These are phyloP conservation scores for Coniochaeta prunicola DNA, from an alignment of 2,329 filamentous ascomycete genomes.

Conservation along the genomic window DNA sequence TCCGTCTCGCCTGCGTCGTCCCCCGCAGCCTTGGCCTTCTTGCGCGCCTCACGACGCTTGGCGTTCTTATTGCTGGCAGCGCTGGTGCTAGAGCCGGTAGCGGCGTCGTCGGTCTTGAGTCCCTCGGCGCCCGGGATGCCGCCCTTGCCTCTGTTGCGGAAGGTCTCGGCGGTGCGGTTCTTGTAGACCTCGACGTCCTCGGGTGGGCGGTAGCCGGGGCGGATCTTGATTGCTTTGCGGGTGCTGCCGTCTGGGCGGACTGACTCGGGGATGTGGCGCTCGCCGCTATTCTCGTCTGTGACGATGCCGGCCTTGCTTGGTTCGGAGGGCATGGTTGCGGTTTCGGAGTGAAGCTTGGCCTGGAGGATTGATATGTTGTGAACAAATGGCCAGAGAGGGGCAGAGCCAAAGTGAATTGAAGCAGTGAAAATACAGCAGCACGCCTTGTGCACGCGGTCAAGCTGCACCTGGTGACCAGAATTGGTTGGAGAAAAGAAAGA, in stretches of 20 bases:
- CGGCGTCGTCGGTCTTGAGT: constrained; percentile 37
- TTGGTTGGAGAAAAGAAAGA: neutral
- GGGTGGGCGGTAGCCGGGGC: constrained; percentile 86
- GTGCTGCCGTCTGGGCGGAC: constrained; percentile 80
- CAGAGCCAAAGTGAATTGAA: neutral
- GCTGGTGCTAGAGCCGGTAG: constrained; percentile 24
- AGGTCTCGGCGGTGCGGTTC: constrained; percentile 80
- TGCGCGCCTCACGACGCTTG: constrained; percentile 56
- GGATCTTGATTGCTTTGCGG: constrained; percentile 89
- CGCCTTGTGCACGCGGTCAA: neutral
- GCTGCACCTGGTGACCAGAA: neutral
- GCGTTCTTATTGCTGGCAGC: constrained; percentile 74
- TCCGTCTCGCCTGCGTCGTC: constrained; percentile 53
- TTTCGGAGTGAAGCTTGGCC: neutral
- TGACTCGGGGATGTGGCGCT: constrained; percentile 85
- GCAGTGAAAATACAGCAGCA: neutral
- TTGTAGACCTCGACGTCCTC: constrained; percentile 97
- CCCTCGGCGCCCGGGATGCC: constrained; percentile 69
- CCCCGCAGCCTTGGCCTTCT: constrained; percentile 43
- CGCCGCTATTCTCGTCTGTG: constrained; percentile 65
- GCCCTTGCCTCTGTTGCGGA: constrained; percentile 58
- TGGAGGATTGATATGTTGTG: neutral
- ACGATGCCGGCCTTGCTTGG: constrained; percentile 67
- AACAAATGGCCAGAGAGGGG: too few species aligned
- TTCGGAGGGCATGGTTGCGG: constrained; percentile 34